These are phyloP conservation scores for Auricularia heimuer DNA, from an alignment of 768 basidiomycete genomes.

Conservation along the genomic window DNA sequence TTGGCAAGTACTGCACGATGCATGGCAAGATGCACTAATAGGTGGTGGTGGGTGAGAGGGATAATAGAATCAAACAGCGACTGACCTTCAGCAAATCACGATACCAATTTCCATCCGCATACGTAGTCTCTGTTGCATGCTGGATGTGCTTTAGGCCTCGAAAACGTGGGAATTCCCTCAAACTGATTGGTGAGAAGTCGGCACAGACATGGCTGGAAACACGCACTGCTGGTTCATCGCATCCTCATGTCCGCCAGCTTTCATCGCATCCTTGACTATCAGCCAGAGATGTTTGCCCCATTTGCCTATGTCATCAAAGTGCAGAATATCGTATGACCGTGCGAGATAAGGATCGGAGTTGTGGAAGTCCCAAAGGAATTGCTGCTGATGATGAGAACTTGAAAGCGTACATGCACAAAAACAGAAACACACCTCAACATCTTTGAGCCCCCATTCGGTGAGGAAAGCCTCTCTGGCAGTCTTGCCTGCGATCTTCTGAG, in stretches of 20 bases:
- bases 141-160: conserved; percentile 23
- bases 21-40: conserved; percentile 20
- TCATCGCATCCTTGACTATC: conserved; percentile 12
- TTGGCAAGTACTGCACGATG: conserved; percentile 21
- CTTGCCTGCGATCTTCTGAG: conserved; percentile 8
- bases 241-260: conserved; percentile 10
- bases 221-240: conserved; percentile 15
- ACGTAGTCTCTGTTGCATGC: conserved; percentile 18
- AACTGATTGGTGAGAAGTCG: conserved; percentile 10
- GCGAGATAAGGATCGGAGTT: conserved; percentile 19
- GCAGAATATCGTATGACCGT: conserved; percentile 21
- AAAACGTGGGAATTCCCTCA: conserved; percentile 21
- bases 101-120: conserved; percentile 24
- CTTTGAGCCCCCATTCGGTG: conserved; percentile 14
- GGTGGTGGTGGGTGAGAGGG: not conserved
- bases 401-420: not conserved
- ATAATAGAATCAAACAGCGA: not conserved
- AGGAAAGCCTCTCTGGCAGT: conserved; percentile 15
- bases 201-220: not conserved
- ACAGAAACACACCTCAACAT: conserved; percentile 12
- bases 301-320: conserved; percentile 20
- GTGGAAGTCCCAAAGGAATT: conserved; percentile 20
- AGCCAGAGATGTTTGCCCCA: conserved; percentile 20
- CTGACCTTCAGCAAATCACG: conserved; percentile 4
- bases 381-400: conserved; percentile 10